phyloP scores from a whole-genome alignment of 768 basidiomycete genomes.

The Mycena floridula region DNA sequence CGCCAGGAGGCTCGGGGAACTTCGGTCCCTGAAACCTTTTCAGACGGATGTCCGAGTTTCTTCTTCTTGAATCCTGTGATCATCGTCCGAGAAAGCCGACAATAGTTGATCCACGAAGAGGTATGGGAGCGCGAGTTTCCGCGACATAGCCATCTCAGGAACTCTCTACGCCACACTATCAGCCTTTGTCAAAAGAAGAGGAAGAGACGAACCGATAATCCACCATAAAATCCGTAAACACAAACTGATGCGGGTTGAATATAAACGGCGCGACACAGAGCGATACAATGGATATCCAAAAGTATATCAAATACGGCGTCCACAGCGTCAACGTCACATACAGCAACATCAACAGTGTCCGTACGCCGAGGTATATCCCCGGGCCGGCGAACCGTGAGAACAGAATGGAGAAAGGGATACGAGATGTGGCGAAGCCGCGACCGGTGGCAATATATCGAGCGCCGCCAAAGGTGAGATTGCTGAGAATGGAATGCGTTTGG shows the following conservation, averaged over 20 bases:
- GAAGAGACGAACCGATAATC: constrained; percentile 68
- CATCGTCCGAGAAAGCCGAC: constrained; percentile 94
- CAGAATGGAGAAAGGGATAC: constrained; percentile 90
- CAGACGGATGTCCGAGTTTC: constrained; percentile 92
- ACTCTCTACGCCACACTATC: constrained; percentile 58
- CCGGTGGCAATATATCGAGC: constrained; percentile 98
- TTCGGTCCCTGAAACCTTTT: constrained; percentile 94
- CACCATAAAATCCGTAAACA: constrained; percentile 93
- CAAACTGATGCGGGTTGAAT: constrained; percentile 99
- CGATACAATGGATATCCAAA: constrained; percentile 93
- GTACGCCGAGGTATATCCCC: constrained; percentile 95
- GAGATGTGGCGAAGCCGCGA: constrained; percentile 95
- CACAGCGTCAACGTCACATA: constrained; percentile 91
- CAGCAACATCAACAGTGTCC: constrained; percentile 86
- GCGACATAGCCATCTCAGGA: constrained; percentile 97
- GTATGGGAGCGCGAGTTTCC: constrained; percentile 96
- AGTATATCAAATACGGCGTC: constrained; percentile 92
- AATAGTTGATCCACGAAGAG: constrained; percentile 99
- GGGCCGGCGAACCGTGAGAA: constrained; percentile 99
- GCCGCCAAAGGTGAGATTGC: constrained; percentile 95
- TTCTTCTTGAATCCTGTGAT: constrained; percentile 99
- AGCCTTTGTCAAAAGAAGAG: constrained; percentile 1
- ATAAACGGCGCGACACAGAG: constrained; percentile 95
- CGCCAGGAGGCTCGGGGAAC: constrained; percentile 92
- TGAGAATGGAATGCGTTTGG: constrained; percentile 95